phyloP scores from a whole-genome alignment of 495 filamentous ascomycete genomes.

The Sabuloglossum arenarium region DNA sequence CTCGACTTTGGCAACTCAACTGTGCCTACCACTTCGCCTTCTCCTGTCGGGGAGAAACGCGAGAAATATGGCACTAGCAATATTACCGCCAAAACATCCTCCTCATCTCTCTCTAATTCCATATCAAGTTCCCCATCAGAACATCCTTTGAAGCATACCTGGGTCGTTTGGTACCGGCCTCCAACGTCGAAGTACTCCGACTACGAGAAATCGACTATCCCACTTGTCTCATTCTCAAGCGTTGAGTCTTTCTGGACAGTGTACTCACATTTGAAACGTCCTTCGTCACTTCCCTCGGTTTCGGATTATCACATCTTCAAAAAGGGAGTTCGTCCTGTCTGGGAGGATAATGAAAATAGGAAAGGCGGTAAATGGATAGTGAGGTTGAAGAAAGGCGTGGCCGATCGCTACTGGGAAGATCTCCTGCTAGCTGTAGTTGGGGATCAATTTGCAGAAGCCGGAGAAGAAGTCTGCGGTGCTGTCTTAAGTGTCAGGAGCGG shows the following conservation, averaged over 20 bases:
- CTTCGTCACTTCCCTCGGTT: constrained; percentile 69
- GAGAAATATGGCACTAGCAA: constrained; percentile 25
- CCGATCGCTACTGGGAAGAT: constrained; percentile 96
- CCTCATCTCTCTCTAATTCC: constrained; percentile 18
- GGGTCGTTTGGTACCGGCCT: constrained; percentile 94
- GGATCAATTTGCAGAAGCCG: constrained; percentile 84
- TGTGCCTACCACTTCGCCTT: constrained; percentile 8
- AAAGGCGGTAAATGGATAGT: constrained; percentile 94
- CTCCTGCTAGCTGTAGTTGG: constrained; percentile 77
- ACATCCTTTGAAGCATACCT: constrained; percentile 61
- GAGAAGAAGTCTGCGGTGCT: constrained; percentile 84
- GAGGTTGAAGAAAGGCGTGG: constrained; percentile 85
- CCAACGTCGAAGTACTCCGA: constrained; percentile 93
- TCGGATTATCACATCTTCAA: constrained; percentile 98
- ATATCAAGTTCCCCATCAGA: constrained; percentile 14
- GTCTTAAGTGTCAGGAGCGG: constrained; percentile 88
- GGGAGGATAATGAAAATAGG: constrained; percentile 97
- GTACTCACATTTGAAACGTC: constrained; percentile 77
- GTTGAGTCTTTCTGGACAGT: constrained; percentile 88
- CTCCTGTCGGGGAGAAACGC: constrained; percentile 43
- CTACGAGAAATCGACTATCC: constrained; percentile 89
- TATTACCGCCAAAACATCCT: constrained; percentile 23
- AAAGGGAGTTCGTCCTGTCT: constrained; percentile 88
- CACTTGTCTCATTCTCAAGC: constrained; percentile 60
- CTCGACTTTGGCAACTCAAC: constrained; percentile 39